These are phyloP conservation scores for Xerocomus spinulosus DNA, from an alignment of 768 basidiomycete genomes.

Conservation along the genomic window DNA sequence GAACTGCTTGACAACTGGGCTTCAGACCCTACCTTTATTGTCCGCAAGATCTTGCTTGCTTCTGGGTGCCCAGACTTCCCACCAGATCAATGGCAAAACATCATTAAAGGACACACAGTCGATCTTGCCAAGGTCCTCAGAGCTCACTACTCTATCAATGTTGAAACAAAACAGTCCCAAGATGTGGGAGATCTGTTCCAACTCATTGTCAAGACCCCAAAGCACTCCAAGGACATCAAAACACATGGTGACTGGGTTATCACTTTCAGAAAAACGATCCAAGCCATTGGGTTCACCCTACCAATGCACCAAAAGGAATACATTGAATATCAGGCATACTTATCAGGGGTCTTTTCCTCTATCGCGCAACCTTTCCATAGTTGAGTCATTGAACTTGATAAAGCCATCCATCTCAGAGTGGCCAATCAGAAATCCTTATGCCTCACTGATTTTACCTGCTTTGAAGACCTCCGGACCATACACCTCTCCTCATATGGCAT, in stretches of 20 bases:
- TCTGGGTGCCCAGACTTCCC: conserved; percentile 6
- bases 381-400: conserved; percentile 31
- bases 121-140: conserved; percentile 12
- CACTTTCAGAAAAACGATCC: not conserved
- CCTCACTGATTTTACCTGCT: not conserved
- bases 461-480: not conserved
- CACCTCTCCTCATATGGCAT: conserved; percentile 3
- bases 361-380: conserved; percentile 3
- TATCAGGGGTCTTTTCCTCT: conserved; percentile 17
- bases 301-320: conserved; percentile 27
- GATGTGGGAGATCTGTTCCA: conserved; percentile 7
- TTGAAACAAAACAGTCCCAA: conserved; percentile 4
- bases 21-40: not conserved
- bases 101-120: not conserved
- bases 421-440: conserved; percentile 4
- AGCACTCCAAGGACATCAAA: not conserved
- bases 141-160: not conserved
- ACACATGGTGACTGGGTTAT: conserved; percentile 1
- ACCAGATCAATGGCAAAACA: conserved; percentile 6
- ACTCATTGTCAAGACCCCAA: not conserved
- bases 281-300: conserved; percentile 17
- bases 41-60: not conserved
- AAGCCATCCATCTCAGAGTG: conserved; percentile 24
- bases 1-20: conserved; percentile 1
- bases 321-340: conserved; percentile 12